A percentile compares a stretch with the other conserved stretches of the same genome.
Evolutionary conservation across 768 basidiomycete species (phyloP).

Genomic region (Scleroderma bovista): DNA sequence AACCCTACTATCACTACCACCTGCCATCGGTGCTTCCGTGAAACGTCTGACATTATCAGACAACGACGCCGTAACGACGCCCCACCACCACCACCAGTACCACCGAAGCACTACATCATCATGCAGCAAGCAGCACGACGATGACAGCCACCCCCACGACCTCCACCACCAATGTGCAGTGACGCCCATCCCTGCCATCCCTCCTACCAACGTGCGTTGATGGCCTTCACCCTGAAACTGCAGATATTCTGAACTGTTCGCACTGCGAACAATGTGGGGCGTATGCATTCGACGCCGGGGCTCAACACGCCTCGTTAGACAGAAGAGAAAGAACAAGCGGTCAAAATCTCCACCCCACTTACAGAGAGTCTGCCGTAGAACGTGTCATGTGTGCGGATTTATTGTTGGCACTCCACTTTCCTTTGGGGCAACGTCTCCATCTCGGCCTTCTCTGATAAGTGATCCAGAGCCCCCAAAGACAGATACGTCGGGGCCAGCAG

Average conservation of each 20-base stretch:
- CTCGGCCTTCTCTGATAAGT: neutral
- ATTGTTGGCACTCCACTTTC: conserved; percentile 1
- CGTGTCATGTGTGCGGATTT: conserved; percentile 19
- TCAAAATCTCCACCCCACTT: neutral
- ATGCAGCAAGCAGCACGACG: no score
- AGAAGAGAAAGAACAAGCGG: conserved; percentile 17
- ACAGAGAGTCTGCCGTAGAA: conserved; percentile 5
- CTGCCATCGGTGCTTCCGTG: no score
- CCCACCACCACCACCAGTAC: no score
- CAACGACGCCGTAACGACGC: no score
- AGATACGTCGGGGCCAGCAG: neutral
- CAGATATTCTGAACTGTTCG: conserved; percentile 14
- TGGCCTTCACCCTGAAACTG: conserved; percentile 25
- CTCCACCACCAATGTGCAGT: no score
- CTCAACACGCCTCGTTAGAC: conserved; percentile 31
- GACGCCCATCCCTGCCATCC: no score
- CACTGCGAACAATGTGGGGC: conserved; percentile 54
- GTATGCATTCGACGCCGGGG: conserved; percentile 37
- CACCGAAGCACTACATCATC: no score
- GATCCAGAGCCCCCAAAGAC: neutral
- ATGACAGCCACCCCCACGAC: no score
- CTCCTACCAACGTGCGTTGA: no score
- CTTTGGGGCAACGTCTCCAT: neutral
- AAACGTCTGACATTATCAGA: no score
- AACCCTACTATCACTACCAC: no score